Percentiles rank a stretch among this genome's conserved stretches.
Evolutionary conservation across 1,284 basidiomycete species (phyloP).

Genomic region (Ceratobasidium sp.): DNA sequence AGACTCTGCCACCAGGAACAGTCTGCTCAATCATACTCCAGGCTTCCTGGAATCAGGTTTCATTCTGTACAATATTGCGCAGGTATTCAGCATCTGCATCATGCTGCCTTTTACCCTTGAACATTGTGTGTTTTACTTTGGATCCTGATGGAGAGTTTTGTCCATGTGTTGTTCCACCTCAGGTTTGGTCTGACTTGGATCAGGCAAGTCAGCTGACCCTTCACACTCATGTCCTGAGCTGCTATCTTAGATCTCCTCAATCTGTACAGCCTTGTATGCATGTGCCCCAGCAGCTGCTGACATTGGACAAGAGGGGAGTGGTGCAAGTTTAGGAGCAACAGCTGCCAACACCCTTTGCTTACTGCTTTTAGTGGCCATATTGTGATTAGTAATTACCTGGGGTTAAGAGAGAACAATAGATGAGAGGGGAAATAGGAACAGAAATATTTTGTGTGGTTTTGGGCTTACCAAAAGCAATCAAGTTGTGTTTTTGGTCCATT

Average conservation of each 20-base stretch:
- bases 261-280: not conserved
- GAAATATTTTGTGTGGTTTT: not conserved
- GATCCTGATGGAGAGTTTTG: not conserved
- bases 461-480: not conserved
- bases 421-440: not conserved
- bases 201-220: not conserved
- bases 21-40: not conserved
- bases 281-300: not conserved
- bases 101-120: not conserved
- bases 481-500: slow-evolving; percentile 17
- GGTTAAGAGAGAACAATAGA: not conserved
- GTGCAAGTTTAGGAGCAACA: not conserved
- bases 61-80: not conserved
- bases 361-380: not conserved
- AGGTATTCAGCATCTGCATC: not conserved
- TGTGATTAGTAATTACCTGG: not conserved
- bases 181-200: not conserved
- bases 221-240: not conserved
- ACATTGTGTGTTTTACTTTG: not conserved
- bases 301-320: not conserved
- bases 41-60: not conserved
- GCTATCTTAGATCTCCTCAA: not conserved
- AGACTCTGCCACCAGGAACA: not conserved
- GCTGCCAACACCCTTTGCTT: not conserved
- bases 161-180: not conserved